Base-by-base conservation (phyloP, 768 basidiomycete genomes). In the Calvatia gigantea region DNA sequence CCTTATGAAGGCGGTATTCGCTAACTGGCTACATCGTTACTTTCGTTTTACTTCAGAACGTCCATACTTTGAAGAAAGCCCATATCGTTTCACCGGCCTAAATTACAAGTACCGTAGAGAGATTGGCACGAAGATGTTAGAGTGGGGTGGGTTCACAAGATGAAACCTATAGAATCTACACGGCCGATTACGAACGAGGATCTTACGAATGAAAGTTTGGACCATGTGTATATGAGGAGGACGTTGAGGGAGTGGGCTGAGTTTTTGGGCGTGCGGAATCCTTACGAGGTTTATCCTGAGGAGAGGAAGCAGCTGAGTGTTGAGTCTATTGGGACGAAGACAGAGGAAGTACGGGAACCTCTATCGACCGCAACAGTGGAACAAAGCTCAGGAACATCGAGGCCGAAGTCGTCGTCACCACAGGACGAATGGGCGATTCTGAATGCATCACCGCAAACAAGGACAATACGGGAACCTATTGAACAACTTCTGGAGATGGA, bases 91-190 rank as follows among this genome's bases (percentile, higher is more conserved):
- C 52, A 12, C 6, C 23, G 25, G 32, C 4, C 3, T 32, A 15
- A 41, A 35, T 59, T 7, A 59, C 42, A 47, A 46, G 63, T 42
- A 35, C 52, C 58, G 37, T 27, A 57, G 45, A 54, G 60, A 32
- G 0, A 55, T 23, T 29, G 38, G 27, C 52, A 59, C 32, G 17
- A 43, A 59, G 33, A 74, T 74, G 57, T 51, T 74, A 9, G 55
- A 60, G 29, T 77, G 75, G 75, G 74, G 73, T 43, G 73, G 74
- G 4, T 74, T 75, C 51, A 68, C 39, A 43, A 57, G 6, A 58
- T 74, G 23, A 37, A 65, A 25, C 72, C 73, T 17, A 65, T 73
- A 31, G 61, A 65, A 7, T 51, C 57, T 12, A 50, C 62, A 25
- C 59, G 47, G 1, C 39, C 37, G 14, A 61, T 74, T 19, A 19